phyloP scores from a whole-genome alignment of 164 flowering plant species.

The Liriodendron chinense region DNA sequence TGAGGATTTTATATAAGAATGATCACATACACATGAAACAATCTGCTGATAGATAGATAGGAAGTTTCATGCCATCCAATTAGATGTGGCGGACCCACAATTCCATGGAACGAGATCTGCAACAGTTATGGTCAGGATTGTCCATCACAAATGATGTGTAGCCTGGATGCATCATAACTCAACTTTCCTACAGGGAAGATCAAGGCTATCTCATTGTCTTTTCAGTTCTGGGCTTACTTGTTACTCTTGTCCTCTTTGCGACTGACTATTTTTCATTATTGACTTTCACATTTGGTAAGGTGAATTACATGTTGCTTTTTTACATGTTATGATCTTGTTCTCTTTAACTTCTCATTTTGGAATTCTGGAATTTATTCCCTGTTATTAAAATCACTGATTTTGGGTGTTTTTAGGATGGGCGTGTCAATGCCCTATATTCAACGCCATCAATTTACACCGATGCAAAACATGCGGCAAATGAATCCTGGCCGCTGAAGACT shows the following conservation, averaged over 20 bases:
- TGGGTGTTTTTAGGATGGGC: conserved; percentile 70
- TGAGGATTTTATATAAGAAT: too few relatives aligned
- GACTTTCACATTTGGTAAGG: neutral
- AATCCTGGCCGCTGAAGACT: conserved; percentile 78
- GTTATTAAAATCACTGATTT: conserved; percentile 1
- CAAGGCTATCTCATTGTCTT: neutral
- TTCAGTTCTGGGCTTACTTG: too few relatives aligned
- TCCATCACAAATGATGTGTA: neutral
- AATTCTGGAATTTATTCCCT: neutral
- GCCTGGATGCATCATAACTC: neutral
- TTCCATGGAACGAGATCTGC: neutral
- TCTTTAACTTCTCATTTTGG: neutral
- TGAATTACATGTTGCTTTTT: neutral
- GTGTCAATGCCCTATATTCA: conserved; percentile 92
- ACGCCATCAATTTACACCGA: conserved; percentile 89
- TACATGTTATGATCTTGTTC: neutral
- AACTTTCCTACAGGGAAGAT: neutral
- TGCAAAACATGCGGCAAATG: conserved; percentile 69
- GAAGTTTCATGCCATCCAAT: too few relatives aligned
- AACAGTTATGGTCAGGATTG: neutral
- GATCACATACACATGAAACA: too few relatives aligned
- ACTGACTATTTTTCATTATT: neutral
- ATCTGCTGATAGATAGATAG: too few relatives aligned
- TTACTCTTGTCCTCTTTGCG: too few relatives aligned
- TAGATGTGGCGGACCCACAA: neutral